Evolutionary conservation across 164 flowering plant species (phyloP), one percentile per base, ranked within the genome.

Genomic region (Stephania cephalantha): DNA sequence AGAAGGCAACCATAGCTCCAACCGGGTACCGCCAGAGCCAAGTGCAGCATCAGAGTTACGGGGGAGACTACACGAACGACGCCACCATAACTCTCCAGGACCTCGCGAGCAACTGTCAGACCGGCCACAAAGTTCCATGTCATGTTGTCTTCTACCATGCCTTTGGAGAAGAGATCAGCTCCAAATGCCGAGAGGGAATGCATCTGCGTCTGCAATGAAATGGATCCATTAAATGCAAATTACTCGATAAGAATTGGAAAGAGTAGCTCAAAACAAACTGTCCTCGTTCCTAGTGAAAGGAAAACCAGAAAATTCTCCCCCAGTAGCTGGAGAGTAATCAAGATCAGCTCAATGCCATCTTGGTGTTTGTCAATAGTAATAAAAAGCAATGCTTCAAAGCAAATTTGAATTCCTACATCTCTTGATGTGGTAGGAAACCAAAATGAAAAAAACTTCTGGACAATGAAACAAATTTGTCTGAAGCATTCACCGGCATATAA

Each of bases 71-170:
- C 90, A 69, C 97, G 90, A 58, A 95, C 85, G 42, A 93, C 93
- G 78, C 94, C 90, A 15, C 99, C 97, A 75, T 93, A 91, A 77
- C 88, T 91, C 83, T 95, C 98, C 25, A 95, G 86, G 81, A 95
- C 89, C 81, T 95, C 97, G 52, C 93, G 91, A 53, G 99, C 99
- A 45, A 95, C 89, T 31, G 94, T 89, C 72, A 91, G 74, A 64
- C 99, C 97, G 58, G 97, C 94, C n/a, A 95, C 85, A 75, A 95
- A 94, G 82, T 93, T 95, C 98, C 98, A 95, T 25, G 97, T 87
- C 96, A 91, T 90, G 84, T 89, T 91, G 86, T 91, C 97, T 75
- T 91, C 97, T 30, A 90, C 78, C 90, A 79, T 86, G 68, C 89
- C 85, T 44, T 88, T 85, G 3, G 88, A 85, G 53, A 81, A 85